Evolutionary conservation across 73 alveolate species (phyloP).

Genomic region (Tetrahymena elliotti): DNA sequence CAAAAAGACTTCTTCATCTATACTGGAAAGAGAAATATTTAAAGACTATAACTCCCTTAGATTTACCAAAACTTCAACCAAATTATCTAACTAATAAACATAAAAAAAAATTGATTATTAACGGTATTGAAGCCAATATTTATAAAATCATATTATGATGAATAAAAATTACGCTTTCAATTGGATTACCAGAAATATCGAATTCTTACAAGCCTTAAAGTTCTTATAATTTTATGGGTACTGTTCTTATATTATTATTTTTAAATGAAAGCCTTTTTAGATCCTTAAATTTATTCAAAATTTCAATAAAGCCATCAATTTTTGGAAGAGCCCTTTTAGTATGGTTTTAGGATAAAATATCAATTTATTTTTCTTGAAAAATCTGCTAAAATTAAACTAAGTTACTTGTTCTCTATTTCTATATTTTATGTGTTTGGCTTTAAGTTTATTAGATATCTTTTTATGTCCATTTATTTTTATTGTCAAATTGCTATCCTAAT

Average conservation of each 20-base stretch:
- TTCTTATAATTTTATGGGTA: neutral
- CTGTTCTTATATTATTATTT: neutral
- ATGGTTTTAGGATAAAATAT: neutral
- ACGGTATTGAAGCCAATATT: neutral
- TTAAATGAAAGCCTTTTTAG: neutral
- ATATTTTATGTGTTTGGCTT: neutral
- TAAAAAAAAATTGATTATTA: neutral
- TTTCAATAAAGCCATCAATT: neutral
- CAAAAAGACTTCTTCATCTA: neutral
- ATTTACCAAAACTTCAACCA: neutral
- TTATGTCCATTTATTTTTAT: neutral
- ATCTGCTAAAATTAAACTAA: neutral
- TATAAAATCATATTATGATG: no score
- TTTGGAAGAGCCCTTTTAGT: neutral
- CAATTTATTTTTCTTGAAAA: no score
- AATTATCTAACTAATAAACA: neutral
- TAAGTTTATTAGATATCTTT: neutral
- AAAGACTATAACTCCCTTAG: neutral
- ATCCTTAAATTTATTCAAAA: neutral
- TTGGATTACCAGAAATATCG: neutral
- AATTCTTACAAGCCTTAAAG: neutral
- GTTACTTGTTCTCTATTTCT: neutral
- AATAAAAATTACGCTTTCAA: neutral
- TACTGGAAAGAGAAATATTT: neutral
- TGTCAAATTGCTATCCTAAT: neutral